These are phyloP conservation scores for Candida nanaspora DNA, from an alignment of 805 yeast genomes.

Conservation along the genomic window DNA sequence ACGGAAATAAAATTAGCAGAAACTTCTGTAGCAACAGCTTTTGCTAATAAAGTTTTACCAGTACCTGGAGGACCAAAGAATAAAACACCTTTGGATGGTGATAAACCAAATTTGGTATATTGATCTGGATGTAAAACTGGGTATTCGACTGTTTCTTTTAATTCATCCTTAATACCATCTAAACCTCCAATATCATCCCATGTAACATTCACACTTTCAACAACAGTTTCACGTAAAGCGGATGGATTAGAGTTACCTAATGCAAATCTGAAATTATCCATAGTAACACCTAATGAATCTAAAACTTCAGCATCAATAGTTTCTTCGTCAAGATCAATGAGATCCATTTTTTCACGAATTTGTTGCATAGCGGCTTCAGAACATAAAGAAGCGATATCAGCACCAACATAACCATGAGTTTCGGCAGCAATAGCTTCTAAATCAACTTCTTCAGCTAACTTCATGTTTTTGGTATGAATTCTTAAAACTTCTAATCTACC, in stretches of 20 bases:
- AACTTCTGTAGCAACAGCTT: slow-evolving; percentile 99
- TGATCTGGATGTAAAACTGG: slow-evolving; percentile 99
- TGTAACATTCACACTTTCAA: slow-evolving; percentile 95
- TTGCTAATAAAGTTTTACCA: slow-evolving; percentile 96
- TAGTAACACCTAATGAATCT: slow-evolving; percentile 94
- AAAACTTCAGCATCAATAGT: slow-evolving; percentile 96
- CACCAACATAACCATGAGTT: slow-evolving; percentile 99
- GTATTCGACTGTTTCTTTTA: slow-evolving; percentile 97
- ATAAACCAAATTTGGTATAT: slow-evolving; percentile 94
- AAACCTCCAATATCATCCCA: slow-evolving; percentile 99
- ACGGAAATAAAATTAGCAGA: slow-evolving; percentile 97
- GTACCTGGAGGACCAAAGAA: slow-evolving; percentile 99
- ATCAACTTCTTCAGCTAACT: slow-evolving; percentile 90
- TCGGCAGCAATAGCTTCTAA: slow-evolving; percentile 93
- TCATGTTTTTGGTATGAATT: slow-evolving; percentile 98
- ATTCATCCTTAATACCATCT: slow-evolving; percentile 91
- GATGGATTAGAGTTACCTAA: slow-evolving; percentile 97
- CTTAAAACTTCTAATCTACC: slow-evolving; percentile 96
- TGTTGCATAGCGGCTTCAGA: slow-evolving; percentile 99
- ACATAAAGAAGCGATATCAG: slow-evolving; percentile 96
- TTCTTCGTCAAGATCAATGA: slow-evolving; percentile 92
- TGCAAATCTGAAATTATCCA: slow-evolving; percentile 98
- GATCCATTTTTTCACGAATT: slow-evolving; percentile 98
- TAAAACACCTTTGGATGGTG: slow-evolving; percentile 97
- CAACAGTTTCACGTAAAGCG: slow-evolving; percentile 98